Percentiles rank a stretch among this genome's conserved stretches.
Evolutionary conservation across 2,329 filamentous ascomycete genomes (phyloP).

Genomic region (Alternaria burnsii): DNA sequence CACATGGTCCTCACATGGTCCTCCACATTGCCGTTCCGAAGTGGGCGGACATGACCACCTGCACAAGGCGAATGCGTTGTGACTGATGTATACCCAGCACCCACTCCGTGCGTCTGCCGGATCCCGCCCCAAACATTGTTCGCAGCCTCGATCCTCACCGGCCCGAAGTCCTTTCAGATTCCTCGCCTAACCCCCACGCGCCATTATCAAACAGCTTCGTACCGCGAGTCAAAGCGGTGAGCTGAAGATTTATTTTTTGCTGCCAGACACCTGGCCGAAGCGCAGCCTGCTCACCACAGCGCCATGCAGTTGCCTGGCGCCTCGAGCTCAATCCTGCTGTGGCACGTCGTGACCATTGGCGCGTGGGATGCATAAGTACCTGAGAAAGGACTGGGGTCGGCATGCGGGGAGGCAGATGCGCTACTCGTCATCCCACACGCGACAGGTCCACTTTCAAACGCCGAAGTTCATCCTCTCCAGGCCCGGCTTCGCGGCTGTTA

Average conservation of each 20-base stretch:
- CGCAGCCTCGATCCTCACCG: conserved; percentile 21
- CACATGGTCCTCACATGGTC: conserved; percentile 9
- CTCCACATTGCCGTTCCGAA: neutral
- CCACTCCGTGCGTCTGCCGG: conserved; percentile 6
- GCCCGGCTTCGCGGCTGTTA: conserved; percentile 24
- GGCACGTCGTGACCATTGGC: conserved; percentile 20
- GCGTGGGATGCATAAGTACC: conserved; percentile 39
- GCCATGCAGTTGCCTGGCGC: neutral
- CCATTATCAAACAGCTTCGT: conserved; percentile 44
- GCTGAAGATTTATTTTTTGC: neutral
- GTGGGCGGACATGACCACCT: conserved; percentile 12
- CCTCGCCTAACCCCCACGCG: conserved; percentile 47
- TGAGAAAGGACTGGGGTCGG: conserved; percentile 38
- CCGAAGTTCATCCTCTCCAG: conserved; percentile 34
- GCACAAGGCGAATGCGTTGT: neutral
- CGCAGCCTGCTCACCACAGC: neutral
- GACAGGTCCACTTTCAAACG: conserved; percentile 43
- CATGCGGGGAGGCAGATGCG: conserved; percentile 43
- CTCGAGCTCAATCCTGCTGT: neutral
- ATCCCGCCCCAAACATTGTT: conserved; percentile 12
- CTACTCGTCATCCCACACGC: conserved; percentile 45
- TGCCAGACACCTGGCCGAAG: neutral
- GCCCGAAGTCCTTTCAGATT: conserved; percentile 18
- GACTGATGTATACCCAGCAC: neutral
- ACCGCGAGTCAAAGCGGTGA: conserved; percentile 15